Evolutionary conservation across 768 basidiomycete genomes (phyloP).

Genomic region (Hemileccinum impolitum): DNA sequence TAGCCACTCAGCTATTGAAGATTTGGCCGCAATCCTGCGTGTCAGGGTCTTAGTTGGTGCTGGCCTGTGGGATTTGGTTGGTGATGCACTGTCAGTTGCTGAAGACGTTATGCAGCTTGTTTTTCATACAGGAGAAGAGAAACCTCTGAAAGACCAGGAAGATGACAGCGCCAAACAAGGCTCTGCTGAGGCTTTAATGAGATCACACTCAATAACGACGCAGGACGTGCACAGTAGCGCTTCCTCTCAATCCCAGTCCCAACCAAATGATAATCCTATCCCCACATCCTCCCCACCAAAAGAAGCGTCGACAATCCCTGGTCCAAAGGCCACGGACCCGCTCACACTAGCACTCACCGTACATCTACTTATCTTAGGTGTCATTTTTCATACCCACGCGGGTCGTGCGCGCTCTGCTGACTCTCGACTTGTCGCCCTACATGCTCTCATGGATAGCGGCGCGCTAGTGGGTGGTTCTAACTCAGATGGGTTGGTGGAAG

Average conservation of each 20-base stretch:
- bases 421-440: constrained; percentile 54
- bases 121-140: constrained; percentile 17
- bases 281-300: constrained; percentile 2
- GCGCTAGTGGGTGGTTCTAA: constrained; percentile 37
- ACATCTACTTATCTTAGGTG: constrained; percentile 60
- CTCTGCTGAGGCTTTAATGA: constrained; percentile 13
- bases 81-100: constrained; percentile 42
- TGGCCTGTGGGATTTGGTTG: constrained; percentile 52
- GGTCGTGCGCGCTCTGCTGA: constrained; percentile 48
- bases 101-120: constrained; percentile 50
- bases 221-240: constrained; percentile 26
- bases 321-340: constrained; percentile 25
- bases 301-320: background rate
- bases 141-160: background rate
- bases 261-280: constrained; percentile 2
- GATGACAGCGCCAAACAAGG: constrained; percentile 12
- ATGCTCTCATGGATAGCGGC: constrained; percentile 64
- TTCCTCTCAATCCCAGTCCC: constrained; percentile 22
- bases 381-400: constrained; percentile 59
- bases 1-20: constrained; percentile 41
- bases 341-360: constrained; percentile 43
- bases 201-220: constrained; percentile 29
- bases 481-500: constrained; percentile 39
- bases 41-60: constrained; percentile 54
- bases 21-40: constrained; percentile 53